Conservation (phyloP, 2,329 filamentous ascomycete species). For the Fusarium aywerte region DNA sequence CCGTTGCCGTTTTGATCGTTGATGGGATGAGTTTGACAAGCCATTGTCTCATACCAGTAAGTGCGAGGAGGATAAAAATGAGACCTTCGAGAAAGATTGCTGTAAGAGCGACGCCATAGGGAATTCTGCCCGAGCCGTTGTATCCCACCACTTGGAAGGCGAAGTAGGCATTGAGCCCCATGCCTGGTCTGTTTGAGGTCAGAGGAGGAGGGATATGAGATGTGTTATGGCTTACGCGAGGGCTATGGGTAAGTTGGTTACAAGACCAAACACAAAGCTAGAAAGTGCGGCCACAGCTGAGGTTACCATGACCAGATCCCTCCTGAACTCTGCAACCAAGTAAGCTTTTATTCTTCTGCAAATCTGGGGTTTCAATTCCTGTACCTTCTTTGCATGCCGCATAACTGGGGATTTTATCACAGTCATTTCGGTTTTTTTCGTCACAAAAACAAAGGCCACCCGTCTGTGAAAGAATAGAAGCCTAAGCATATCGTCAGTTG, state of each 20-base stretch:
- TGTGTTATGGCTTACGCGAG: conserved; percentile 20
- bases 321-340: conserved; percentile 63
- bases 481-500: conserved; percentile 1
- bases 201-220: conserved; percentile 54
- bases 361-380: fast-evolving
- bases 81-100: conserved; percentile 85
- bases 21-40: conserved; percentile 80
- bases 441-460: conserved; percentile 32
- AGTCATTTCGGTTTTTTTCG: conserved; percentile 46
- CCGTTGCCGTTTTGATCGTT: conserved; percentile 83
- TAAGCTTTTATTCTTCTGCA: neutral
- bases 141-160: conserved; percentile 74
- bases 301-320: conserved; percentile 81
- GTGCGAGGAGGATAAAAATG: conserved; percentile 78
- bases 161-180: conserved; percentile 81
- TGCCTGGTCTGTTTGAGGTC: conserved; percentile 47
- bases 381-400: conserved; percentile 54
- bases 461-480: conserved; percentile 32
- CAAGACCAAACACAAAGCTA: conserved; percentile 47
- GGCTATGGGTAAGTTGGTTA: conserved; percentile 38
- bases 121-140: conserved; percentile 76
- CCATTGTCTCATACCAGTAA: conserved; percentile 86
- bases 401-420: conserved; percentile 59
- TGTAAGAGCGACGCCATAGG: conserved; percentile 77
- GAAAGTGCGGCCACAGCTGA: conserved; percentile 79